These are phyloP conservation scores for Funneliformis mosseae DNA, from an alignment of 192 early-diverging fungal species.

Conservation along the genomic window DNA sequence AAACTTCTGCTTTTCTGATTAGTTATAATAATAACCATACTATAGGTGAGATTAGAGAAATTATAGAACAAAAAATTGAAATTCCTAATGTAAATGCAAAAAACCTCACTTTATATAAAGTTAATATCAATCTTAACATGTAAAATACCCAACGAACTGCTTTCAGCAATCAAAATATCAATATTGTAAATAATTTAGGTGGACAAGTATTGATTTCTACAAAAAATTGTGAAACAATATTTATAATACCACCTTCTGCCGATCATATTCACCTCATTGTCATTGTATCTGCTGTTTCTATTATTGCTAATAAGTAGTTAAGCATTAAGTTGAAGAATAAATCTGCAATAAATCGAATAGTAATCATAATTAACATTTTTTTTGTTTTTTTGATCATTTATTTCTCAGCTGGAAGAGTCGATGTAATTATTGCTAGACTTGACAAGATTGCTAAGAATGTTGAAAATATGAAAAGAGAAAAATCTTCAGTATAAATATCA, in stretches of 20 bases:
- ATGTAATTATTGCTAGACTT: slow-evolving; percentile 5
- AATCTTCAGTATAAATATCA: neutral
- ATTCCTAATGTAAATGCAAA: too few relatives aligned
- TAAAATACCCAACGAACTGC: neutral
- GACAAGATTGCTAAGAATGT: neutral
- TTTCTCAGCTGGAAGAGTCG: slow-evolving; percentile 2
- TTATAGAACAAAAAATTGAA: too few relatives aligned
- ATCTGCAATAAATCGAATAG: neutral
- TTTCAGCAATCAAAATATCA: neutral
- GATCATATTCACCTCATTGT: neutral
- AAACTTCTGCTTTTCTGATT: too few relatives aligned
- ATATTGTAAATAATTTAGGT: neutral
- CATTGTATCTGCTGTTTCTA: neutral
- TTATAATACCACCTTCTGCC: too few relatives aligned
- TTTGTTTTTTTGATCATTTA: too few relatives aligned
- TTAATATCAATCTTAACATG: neutral
- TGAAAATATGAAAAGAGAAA: slow-evolving; percentile 1
- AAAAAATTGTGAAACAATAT: too few relatives aligned
- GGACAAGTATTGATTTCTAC: slow-evolving; percentile 2
- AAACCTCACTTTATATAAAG: neutral
- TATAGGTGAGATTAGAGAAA: too few relatives aligned
- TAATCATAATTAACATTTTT: neutral
- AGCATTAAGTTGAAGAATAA: neutral
- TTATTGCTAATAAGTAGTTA: neutral
- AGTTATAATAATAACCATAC: too few relatives aligned